Percentiles rank a stretch among this genome's conserved stretches.
phyloP scores from a whole-genome alignment of 768 basidiomycete species.

The Podaxis sp. region DNA sequence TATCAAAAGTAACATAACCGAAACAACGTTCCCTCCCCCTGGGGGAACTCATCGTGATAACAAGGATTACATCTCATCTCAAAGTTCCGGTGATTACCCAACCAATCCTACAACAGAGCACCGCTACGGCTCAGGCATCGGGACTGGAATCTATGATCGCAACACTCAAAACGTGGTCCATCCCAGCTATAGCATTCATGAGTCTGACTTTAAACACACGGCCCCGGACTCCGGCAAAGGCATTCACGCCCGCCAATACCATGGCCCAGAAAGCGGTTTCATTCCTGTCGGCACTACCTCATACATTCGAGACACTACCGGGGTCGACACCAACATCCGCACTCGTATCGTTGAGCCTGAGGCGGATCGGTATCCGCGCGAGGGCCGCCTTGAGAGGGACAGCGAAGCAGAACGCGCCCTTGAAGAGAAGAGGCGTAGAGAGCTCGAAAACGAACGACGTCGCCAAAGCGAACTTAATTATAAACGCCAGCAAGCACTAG shows the following conservation, averaged over 20 bases:
- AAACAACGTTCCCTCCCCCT: background rate
- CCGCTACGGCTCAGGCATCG: background rate
- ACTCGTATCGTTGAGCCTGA: background rate
- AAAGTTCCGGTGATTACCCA: background rate
- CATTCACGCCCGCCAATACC: constrained; percentile 4
- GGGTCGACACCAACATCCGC: background rate
- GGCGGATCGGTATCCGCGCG: background rate
- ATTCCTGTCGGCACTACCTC: background rate
- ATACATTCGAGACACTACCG: background rate
- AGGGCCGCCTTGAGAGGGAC: too few relatives aligned
- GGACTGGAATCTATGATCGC: background rate
- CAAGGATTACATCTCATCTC: background rate
- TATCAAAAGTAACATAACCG: background rate
- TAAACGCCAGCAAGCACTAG: background rate
- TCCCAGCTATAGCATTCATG: background rate
- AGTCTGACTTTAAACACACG: constrained; percentile 1
- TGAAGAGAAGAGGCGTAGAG: background rate
- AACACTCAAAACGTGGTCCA: background rate
- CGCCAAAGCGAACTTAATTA: background rate
- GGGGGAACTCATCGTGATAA: background rate
- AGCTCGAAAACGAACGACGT: background rate
- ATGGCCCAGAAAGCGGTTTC: background rate
- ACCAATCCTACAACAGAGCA: background rate
- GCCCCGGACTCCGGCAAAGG: constrained; percentile 5
- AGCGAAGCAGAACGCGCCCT: background rate